Base-by-base conservation (phyloP, 192 early-diverging fungal genomes). In the Globomyces pollinis-pini region DNA sequence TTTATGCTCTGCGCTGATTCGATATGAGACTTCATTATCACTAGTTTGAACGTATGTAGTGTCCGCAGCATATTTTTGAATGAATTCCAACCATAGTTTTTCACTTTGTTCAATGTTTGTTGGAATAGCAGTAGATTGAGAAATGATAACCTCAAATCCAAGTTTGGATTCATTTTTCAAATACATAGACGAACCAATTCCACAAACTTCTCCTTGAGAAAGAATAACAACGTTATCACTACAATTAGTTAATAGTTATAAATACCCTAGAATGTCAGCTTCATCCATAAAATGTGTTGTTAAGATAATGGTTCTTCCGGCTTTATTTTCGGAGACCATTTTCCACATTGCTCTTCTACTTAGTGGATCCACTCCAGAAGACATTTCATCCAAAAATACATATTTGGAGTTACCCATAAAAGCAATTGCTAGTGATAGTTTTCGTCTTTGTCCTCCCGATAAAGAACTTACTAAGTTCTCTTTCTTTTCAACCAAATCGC, bases 401-500 rank as follows among this genome's bases (percentile, higher is more conserved):
- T 69, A 16, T 38, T 67, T 63, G 5, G 85, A 85, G 55, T 87
- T 80, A 16, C 85, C 84, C 43, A 90, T 81, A 1, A 84, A 84
- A 12, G 88, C 78, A 53, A 90, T 85, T 28, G 86, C 72, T 57
- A 87, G 68, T 8, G 79, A 84, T 35, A 90, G 61, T 44, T 84
- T 75, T 21, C 88, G 71, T 67, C 88, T 88, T 87, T 86, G 87
- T 15, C 83, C 77, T 31, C 81, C 79, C 24, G 74, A 79, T 52
- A 68, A 71, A 79, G 45, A 68, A 78, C 0, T 12, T 35, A 15
- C 7, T 20, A 18, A 3, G 8, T 26, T 2, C 13, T 56, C 1
- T 18, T 15, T n/a, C 2, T 11, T 29, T 21, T n/a, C n/a, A 2
- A n/a, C 0, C 53, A n/a, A 39, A 26, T 12, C 0, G 35, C 30